Percentiles rank a stretch among this genome's conserved stretches.
Evolutionary conservation across 31 red algal species (phyloP).

Genomic region (Bonnemaisonia californica): DNA sequence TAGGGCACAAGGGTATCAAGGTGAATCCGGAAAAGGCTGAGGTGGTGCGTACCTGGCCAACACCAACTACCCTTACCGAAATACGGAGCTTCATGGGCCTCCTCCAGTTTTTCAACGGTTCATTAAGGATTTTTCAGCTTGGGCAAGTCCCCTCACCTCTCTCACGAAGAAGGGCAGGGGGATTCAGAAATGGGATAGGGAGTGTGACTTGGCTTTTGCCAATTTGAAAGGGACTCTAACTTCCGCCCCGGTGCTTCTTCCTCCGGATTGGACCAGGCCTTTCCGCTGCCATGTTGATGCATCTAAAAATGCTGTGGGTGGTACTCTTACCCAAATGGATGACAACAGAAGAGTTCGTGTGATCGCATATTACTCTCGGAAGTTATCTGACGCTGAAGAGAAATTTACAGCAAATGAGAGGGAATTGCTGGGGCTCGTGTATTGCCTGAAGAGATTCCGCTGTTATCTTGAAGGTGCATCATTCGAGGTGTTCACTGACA

Average conservation of each 20-base stretch:
- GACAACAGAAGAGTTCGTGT: not conserved
- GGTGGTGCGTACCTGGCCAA: not conserved
- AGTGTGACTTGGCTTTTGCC: not conserved
- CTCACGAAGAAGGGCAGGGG: slow-evolving; percentile 3
- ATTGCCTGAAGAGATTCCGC: not conserved
- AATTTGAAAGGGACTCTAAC: not conserved
- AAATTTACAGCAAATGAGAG: not conserved
- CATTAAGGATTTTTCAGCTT: not conserved
- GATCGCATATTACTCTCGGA: not conserved
- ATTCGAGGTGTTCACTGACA: not conserved
- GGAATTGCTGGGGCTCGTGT: not conserved
- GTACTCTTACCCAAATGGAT: not conserved
- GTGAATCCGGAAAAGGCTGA: not conserved
- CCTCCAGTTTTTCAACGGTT: not conserved
- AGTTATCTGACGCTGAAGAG: not conserved
- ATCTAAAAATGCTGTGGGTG: not conserved
- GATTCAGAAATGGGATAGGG: not conserved
- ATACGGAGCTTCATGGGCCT: not conserved
- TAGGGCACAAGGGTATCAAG: not conserved
- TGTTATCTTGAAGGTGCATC: not conserved
- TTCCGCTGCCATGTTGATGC: not conserved
- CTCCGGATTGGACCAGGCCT: not conserved
- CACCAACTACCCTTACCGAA: not conserved
- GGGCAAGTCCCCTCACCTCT: not conserved
- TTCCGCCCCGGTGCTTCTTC: not conserved